Base-by-base conservation (phyloP, 2,329 filamentous ascomycete genomes). In the Cercospora janseana region DNA sequence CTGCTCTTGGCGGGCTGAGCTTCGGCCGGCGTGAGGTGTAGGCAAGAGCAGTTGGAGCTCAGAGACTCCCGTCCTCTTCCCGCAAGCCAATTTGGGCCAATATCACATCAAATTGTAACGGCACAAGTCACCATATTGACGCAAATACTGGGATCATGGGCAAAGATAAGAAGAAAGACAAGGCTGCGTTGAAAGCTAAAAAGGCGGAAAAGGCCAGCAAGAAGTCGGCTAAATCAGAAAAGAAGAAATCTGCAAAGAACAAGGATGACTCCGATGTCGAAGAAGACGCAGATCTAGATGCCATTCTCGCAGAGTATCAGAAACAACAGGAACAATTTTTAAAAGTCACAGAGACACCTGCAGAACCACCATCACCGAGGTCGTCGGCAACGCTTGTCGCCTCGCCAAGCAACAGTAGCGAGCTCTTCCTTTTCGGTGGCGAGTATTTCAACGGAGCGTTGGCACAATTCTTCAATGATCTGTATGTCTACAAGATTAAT, bases 361-460 rank as follows among this genome's bases (percentile, higher is more conserved):
- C 79, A 34, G 80, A 75, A 2, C 87, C 91, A 13, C 93, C 93
- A 1, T 81, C 82, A 46, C 81, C 90, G 16, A 82, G 93, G 82
- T 87, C 16, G 1, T 92, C 90, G 5, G 81, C 88, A 6, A 89
- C 88, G 0, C 74, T 98, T 52, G 79, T 96, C 59, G 89, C 88
- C 15, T 92, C 87, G 29, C 93, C 93, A 1, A 81, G 85, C 24
- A 92, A 94, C 71, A 81, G 80, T 62, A 94, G 93, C 70, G 90
- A 94, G 67, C 73, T 98, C 49, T 83, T 97, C 59, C 74, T 97
- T 4, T 98, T 94, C 69, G 93, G 92, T 12, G 93, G 93, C 58
- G 93, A 98, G 74, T 94, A 91, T 66, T 97, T 89, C 73, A 95
- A 97, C 71, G 93, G 93, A 4, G 87, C 87, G 2, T 74, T 93